phyloP scores from a whole-genome alignment of 768 basidiomycete species.

The Tulasnella sp. region DNA sequence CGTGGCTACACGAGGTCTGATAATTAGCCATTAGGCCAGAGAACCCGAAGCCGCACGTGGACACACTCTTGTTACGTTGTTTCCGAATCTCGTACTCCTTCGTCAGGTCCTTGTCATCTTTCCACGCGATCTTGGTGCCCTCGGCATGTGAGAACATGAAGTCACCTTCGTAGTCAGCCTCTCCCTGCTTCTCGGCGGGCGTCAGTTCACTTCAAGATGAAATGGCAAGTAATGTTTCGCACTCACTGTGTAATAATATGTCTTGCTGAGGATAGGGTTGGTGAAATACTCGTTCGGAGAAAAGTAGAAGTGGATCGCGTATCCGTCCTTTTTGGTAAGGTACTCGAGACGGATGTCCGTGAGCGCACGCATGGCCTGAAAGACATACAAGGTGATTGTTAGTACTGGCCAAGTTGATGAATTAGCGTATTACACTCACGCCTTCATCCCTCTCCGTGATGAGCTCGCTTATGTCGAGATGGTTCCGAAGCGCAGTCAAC shows the following conservation, averaged over 20 bases:
- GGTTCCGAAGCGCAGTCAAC: slow-evolving; percentile 92
- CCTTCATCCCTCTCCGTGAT: slow-evolving; percentile 85
- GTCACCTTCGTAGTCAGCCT: slow-evolving; percentile 92
- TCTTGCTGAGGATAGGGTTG: slow-evolving; percentile 77
- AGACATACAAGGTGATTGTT: not conserved
- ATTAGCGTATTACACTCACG: slow-evolving; percentile 20
- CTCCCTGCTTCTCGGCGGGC: slow-evolving; percentile 35
- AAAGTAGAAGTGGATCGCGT: slow-evolving; percentile 82
- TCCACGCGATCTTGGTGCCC: slow-evolving; percentile 91
- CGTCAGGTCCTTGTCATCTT: slow-evolving; percentile 95
- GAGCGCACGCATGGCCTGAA: slow-evolving; percentile 68
- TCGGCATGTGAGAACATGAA: slow-evolving; percentile 92
- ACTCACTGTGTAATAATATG: slow-evolving; percentile 64
- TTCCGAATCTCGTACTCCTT: slow-evolving; percentile 98
- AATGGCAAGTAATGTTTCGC: slow-evolving; percentile 26
- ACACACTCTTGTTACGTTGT: slow-evolving; percentile 94
- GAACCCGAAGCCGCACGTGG: no score
- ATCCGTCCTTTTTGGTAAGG: slow-evolving; percentile 52
- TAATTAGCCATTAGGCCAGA: slow-evolving; percentile 8
- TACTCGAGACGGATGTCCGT: slow-evolving; percentile 73
- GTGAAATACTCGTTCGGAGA: slow-evolving; percentile 77
- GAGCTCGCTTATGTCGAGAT: slow-evolving; percentile 70
- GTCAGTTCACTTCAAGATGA: slow-evolving; percentile 16
- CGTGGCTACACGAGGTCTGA: no score
- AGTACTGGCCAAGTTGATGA: not conserved